Conservation (phyloP, 495 filamentous ascomycete species). For the Talaromyces trachyspermus region DNA sequence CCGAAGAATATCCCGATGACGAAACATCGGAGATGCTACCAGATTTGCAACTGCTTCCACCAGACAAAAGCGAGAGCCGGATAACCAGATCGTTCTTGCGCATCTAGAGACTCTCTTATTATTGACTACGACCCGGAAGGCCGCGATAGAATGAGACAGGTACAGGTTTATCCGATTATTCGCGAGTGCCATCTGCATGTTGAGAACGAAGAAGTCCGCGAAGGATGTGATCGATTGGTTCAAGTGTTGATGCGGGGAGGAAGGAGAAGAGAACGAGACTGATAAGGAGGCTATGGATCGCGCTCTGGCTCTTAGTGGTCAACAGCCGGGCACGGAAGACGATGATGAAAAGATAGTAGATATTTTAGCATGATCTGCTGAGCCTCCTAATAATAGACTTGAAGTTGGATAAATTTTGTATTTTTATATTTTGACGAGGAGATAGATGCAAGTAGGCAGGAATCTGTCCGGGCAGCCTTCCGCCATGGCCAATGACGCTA, state of each 20-base stretch:
- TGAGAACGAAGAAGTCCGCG: constrained; percentile 72
- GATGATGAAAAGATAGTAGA: constrained; percentile 37
- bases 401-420: not conserved
- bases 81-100: constrained; percentile 66
- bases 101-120: constrained; percentile 84
- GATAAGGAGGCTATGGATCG: constrained; percentile 10
- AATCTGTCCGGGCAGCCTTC: no score
- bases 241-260: constrained; percentile 84
- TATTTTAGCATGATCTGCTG: not conserved
- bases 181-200: constrained; percentile 76
- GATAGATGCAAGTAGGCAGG: no score
- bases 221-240: constrained; percentile 82
- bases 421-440: not conserved
- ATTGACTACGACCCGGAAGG: constrained; percentile 73
- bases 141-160: constrained; percentile 59
- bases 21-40: constrained; percentile 75
- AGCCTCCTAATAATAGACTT: not conserved
- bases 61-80: constrained; percentile 77
- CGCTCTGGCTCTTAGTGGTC: not conserved
- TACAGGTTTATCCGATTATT: constrained; percentile 85
- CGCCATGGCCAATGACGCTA: no score
- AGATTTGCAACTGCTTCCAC: constrained; percentile 79
- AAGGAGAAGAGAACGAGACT: constrained; percentile 22
- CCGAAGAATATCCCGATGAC: constrained; percentile 51
- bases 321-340: no score